Evolutionary conservation across 2,329 filamentous ascomycete genomes (phyloP).

Genomic region (Botrytis squamosa): DNA sequence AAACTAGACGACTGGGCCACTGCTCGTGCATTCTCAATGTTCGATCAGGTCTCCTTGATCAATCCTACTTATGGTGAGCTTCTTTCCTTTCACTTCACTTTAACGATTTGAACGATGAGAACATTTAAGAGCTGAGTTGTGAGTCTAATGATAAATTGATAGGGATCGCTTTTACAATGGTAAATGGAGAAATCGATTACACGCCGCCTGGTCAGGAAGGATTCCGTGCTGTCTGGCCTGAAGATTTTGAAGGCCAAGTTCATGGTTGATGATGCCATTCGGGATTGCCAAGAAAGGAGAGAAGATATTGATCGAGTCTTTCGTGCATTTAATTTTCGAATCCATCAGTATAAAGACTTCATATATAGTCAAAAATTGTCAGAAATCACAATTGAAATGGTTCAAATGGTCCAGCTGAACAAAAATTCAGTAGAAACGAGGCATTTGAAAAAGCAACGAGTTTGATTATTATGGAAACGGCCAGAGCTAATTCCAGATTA

Average conservation of each 20-base stretch:
- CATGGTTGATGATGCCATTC: not conserved
- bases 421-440: not conserved
- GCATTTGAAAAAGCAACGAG: not conserved
- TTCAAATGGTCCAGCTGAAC: too few relatives aligned
- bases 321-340: not conserved
- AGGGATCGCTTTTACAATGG: not conserved
- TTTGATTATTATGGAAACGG: not conserved
- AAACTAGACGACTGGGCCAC: slow-evolving; percentile 10
- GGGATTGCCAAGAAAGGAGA: rapidly evolving
- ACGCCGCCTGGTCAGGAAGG: not conserved
- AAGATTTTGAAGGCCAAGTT: not conserved
- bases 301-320: rapidly evolving
- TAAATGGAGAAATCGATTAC: not conserved
- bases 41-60: slow-evolving; percentile 14
- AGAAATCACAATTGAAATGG: not conserved
- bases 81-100: too few relatives aligned
- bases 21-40: slow-evolving; percentile 11
- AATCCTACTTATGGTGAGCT: slow-evolving; percentile 14
- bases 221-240: not conserved
- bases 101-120: rapidly evolving
- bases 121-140: too few relatives aligned
- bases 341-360: not conserved
- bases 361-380: rapidly evolving
- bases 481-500: not conserved
- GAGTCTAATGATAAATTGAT: not conserved